Evolutionary conservation across 495 filamentous ascomycete genomes (phyloP), one percentile per base, ranked within the genome.

Genomic region (Melanomma pulvis-pyrius): DNA sequence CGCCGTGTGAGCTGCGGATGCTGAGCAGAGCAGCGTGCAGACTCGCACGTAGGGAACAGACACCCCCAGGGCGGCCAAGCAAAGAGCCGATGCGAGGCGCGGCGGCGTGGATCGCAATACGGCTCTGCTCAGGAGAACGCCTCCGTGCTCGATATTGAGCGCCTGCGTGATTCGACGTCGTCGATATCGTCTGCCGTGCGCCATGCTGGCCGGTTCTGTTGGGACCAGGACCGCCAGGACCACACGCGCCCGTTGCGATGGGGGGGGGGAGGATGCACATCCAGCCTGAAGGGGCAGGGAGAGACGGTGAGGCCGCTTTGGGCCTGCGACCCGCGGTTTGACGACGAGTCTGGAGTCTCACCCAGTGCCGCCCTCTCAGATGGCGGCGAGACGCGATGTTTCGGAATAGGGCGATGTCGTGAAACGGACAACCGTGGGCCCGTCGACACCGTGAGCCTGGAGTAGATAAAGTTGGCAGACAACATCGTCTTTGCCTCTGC

Each of bases 121-220:
- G 63, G 21, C 54, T n/a, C 53, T 60, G 63, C 47, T 60, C 63
- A 66, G 63, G 63, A 60, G 63, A 66, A 60, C 46, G 41, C 62
- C 47, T 15, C 13, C 4, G 8, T n/a, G 39, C 39, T n/a, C 8
- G 9, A n/a, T 2, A n/a, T 44, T 6, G n/a, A 15, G 8, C 4
- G 39, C 39, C 4, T 4, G 5, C 30, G n/a, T n/a, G 30, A 34
- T 34, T 34, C 30, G 30, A 34, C 12, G 12, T 4, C 30, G 5
- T 12, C 30, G 30, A 34, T 4, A 34, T 34, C 9, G 5, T 44
- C 13, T n/a, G 39, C 49, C 52, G 48, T 53, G 56, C 34, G 63
- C 63, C 48, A 66, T 59, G 46, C 21, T 24, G 44, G 24, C 30
- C 36, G 25, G n/a, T 46, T 65, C 32, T 51, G 48, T 29, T 51